phyloP scores from a whole-genome alignment of 2,329 filamentous ascomycete genomes.

The Fusarium humuli region DNA sequence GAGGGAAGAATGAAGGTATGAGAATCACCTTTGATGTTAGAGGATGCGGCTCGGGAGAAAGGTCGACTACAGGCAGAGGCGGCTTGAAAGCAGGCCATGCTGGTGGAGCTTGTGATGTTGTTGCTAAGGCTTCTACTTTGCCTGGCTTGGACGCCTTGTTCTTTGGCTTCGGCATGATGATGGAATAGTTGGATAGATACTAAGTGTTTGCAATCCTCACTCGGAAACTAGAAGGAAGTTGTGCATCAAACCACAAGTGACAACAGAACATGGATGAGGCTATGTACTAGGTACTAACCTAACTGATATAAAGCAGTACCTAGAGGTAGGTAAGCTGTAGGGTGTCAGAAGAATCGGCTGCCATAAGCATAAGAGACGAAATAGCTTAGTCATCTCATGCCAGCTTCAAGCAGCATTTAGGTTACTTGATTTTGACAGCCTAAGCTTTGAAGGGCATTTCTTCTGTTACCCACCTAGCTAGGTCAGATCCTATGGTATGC shows the following conservation, averaged over 20 bases:
- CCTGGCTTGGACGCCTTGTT: constrained; percentile 47
- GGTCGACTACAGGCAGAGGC: constrained; percentile 72
- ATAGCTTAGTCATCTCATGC: neutral
- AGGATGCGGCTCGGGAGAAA: constrained; percentile 67
- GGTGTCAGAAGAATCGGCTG: neutral
- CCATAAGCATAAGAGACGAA: neutral
- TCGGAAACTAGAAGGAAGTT: neutral
- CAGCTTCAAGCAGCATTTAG: neutral
- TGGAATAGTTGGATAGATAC: neutral
- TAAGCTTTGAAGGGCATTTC: neutral
- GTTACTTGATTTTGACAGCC: neutral
- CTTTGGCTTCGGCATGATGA: constrained; percentile 52
- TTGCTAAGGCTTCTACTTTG: constrained; percentile 32
- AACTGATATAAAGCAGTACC: neutral
- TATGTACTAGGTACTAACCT: neutral
- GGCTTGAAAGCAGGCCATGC: constrained; percentile 81
- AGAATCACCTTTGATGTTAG: constrained; percentile 74
- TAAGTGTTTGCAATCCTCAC: neutral
- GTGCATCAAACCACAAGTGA: neutral
- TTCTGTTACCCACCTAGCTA: neutral
- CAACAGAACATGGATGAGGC: neutral
- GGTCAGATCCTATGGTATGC: constrained; percentile 1
- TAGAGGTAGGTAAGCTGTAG: neutral
- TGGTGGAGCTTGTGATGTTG: constrained; percentile 48
- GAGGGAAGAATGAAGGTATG: constrained; percentile 79